Evolutionary conservation across 805 yeast species (phyloP), one percentile per base, ranked within the genome.

Genomic region (Candida koratica): DNA sequence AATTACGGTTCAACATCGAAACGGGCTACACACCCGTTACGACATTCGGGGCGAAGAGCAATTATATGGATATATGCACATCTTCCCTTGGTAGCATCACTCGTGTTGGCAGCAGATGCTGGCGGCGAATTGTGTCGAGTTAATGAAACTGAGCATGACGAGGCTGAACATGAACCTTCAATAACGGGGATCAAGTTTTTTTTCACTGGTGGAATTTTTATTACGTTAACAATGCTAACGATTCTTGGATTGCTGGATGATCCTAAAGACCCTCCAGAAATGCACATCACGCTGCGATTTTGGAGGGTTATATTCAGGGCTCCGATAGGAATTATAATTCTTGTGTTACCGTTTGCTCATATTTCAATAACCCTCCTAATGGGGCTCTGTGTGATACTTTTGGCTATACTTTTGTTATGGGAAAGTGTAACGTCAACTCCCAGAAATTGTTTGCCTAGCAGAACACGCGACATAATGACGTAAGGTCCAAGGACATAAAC

Each of bases 41-140:
- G 84, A 49, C 57, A 75, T 33, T 60, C 66, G 12, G 73, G 67
- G 1, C 32, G 26, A 17, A 58, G 74, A 1, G 81, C 82, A 1
- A 49, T 66, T 19, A 1, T 45, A 1, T 79, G 72, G 72, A 53
- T 72, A 4, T 63, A 64, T 41, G 31, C 54, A 6, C 84, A 79
- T 46, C 43, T 77, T 24, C 77, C 80, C 0, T 53, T 76, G 27
- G 65, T 75, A 32, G 78, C 74, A 0, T 50, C 73, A 1, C 51
- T 78, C 34, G 65, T 77, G 20, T 58, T 77, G 20, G 71, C 77
- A 18, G 84, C 82, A 1, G 82, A 77, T 56, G 69, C 81, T 3
- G 79, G 74, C 13, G 75, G 74, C 1, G 77, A 74, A 16, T 48
- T 77, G 36, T 55, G 66, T 9, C 46, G 53, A 15, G n/a, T 20